A percentile compares a stretch with the other conserved stretches of the same genome.
Evolutionary conservation across 257 asterid genomes (phyloP).

Genomic region (Agastache rugosa): DNA sequence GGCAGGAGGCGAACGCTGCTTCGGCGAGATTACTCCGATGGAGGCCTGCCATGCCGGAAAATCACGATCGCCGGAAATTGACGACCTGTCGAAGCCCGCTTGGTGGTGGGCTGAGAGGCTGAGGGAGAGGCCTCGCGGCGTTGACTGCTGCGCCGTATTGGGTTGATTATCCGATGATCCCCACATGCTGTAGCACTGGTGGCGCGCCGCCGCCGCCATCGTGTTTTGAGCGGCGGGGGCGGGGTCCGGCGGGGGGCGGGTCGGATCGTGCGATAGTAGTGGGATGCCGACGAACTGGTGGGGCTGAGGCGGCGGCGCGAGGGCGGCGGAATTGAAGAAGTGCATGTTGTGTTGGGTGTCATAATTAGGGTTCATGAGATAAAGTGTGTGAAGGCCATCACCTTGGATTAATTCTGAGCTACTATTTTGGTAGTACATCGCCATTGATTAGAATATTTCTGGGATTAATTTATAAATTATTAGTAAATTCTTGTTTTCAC

Average conservation of each 20-base stretch:
- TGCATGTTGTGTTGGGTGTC: conserved; percentile 51
- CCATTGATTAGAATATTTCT: conserved; percentile 24
- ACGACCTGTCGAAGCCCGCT: not conserved
- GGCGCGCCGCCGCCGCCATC: conserved; percentile 27
- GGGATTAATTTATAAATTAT: too few species aligned
- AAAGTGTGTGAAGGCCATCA: conserved; percentile 74
- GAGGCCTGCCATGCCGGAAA: conserved; percentile 29
- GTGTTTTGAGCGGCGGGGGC: conserved; percentile 23
- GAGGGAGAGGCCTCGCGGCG: conserved; percentile 62
- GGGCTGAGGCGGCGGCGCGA: conserved; percentile 27
- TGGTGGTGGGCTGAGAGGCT: conserved; percentile 60
- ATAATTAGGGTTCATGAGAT: conserved; percentile 77
- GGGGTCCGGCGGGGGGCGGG: conserved; percentile 29
- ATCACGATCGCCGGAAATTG: conserved; percentile 1
- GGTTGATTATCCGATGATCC: conserved; percentile 29
- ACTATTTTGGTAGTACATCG: conserved; percentile 67
- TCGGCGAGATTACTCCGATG: not conserved
- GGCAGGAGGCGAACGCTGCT: conserved; percentile 18
- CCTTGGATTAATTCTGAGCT: conserved; percentile 66
- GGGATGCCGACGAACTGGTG: conserved; percentile 49
- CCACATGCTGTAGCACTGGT: conserved; percentile 42
- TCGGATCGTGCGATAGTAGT: conserved; percentile 42
- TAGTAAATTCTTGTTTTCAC: too few species aligned
- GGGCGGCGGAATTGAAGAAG: conserved; percentile 45
- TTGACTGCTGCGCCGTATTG: not conserved